Base-by-base conservation (phyloP, 345 rosid species). In the Erodium maritimum region DNA sequence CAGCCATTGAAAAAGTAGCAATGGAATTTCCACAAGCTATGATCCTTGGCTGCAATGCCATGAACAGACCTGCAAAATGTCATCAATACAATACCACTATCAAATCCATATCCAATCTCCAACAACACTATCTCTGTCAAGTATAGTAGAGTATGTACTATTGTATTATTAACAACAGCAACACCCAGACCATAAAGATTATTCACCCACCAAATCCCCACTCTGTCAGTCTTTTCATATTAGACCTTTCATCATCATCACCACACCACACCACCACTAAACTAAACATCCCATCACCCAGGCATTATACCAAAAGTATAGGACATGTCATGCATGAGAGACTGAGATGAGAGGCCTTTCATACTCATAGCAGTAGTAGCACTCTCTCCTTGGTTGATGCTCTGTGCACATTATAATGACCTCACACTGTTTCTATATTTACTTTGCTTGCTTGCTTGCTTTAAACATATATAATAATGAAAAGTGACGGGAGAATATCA, bases 31-130 rank as follows among this genome's bases (percentile, higher is more conserved):
- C 99, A 77, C 99, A 93, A 53, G 99, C 97, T 83, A 93, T 93
- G 57, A 93, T 90, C 89, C 81, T 90, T 60, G 96, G 99, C 65
- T 93, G 96, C 80, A 93, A 82, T 54, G 99, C 99, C 99, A 93
- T 93, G 82, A 93, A 93, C 85, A 93, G 73, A 55, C 99, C 99
- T 93, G 76, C 37, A 29, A 6, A 29, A 29, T 29, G 37, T 29
- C 67, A 57, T 17, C 50, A 54, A 67, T n/a, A n/a, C 59, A 57
- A 66, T 54, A n/a, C n/a, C 60, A 63, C 53, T 68, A 29, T 69
- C 61, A 34, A n/a, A n/a, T n/a, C n/a, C n/a, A n/a, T n/a, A n/a
- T n/a, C n/a, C n/a, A n/a, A n/a, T n/a, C n/a, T n/a, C n/a, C n/a
- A n/a, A n/a, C n/a, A n/a, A n/a, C n/a, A n/a, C n/a, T n/a, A n/a